These are phyloP conservation scores for Coffea eugenioides DNA, from an alignment of 257 asterid genomes.

Conservation along the genomic window DNA sequence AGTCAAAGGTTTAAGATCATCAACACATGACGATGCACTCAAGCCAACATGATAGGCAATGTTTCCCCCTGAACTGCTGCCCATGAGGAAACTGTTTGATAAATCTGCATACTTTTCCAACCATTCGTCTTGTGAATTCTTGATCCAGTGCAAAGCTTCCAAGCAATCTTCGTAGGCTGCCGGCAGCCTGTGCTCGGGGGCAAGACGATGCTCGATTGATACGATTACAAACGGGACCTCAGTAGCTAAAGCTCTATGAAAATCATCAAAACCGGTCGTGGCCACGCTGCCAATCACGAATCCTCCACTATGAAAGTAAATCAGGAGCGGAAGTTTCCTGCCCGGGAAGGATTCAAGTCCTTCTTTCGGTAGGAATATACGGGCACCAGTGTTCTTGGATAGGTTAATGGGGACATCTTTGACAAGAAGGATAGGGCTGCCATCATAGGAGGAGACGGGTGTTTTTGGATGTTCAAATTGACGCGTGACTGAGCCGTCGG, in stretches of 20 bases:
- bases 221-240: slow-evolving; percentile 18
- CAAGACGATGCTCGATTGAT: slow-evolving; percentile 29
- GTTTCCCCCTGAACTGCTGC: slow-evolving; percentile 13
- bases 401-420: slow-evolving; percentile 28
- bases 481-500: slow-evolving; percentile 28
- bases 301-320: slow-evolving; percentile 33
- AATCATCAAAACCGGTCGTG: slow-evolving; percentile 12
- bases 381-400: slow-evolving; percentile 18
- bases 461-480: background rate
- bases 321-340: slow-evolving; percentile 25
- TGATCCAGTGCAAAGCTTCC: slow-evolving; percentile 14
- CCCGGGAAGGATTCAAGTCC: slow-evolving; percentile 1
- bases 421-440: slow-evolving; percentile 4
- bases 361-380: slow-evolving; percentile 11
- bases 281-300: slow-evolving; percentile 17
- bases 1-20: slow-evolving; percentile 5
- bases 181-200: slow-evolving; percentile 25
- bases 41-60: slow-evolving; percentile 12
- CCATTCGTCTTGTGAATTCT: slow-evolving; percentile 16
- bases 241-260: slow-evolving; percentile 7
- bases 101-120: background rate
- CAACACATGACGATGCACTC: background rate
- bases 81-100: slow-evolving; percentile 15
- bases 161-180: slow-evolving; percentile 15
- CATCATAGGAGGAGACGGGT: background rate